phyloP scores from a whole-genome alignment of 768 basidiomycete genomes.

The Antrodiella citrinella region DNA sequence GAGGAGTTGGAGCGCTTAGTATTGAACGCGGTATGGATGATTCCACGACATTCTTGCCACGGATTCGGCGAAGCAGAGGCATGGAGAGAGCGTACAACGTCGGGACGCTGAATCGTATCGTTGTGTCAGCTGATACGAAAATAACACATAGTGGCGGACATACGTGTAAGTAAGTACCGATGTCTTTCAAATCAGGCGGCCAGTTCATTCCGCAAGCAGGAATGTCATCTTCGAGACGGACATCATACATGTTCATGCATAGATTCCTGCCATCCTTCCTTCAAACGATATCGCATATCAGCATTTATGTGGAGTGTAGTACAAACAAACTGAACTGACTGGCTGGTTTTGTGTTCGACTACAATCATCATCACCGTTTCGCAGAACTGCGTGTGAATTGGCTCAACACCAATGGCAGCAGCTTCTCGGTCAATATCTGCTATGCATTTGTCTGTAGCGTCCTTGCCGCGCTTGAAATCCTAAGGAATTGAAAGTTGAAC shows the following conservation, averaged over 20 bases:
- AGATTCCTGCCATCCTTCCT: slow-evolving; percentile 63
- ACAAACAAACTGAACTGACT: background rate
- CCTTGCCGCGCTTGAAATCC: slow-evolving; percentile 55
- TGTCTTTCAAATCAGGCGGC: slow-evolving; percentile 76
- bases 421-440: slow-evolving; percentile 29
- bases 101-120: slow-evolving; percentile 65
- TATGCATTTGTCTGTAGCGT: slow-evolving; percentile 53
- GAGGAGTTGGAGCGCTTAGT: slow-evolving; percentile 54
- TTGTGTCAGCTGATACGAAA: background rate
- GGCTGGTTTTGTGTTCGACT: slow-evolving; percentile 28
- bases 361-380: slow-evolving; percentile 44
- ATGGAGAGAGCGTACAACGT: slow-evolving; percentile 80
- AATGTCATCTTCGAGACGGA: slow-evolving; percentile 74
- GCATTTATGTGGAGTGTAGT: background rate
- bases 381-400: slow-evolving; percentile 50
- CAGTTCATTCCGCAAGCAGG: slow-evolving; percentile 98
- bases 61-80: slow-evolving; percentile 65
- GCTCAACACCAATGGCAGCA: slow-evolving; percentile 34
- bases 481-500: slow-evolving; percentile 25
- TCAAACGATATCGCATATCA: background rate
- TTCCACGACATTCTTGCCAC: slow-evolving; percentile 82
- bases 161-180: slow-evolving; percentile 78
- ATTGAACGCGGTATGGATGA: slow-evolving; percentile 56
- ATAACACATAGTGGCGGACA: slow-evolving; percentile 21
- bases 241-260: slow-evolving; percentile 94